Conservation (phyloP, 2,329 filamentous ascomycete genomes). For the Penicillium sp. region DNA sequence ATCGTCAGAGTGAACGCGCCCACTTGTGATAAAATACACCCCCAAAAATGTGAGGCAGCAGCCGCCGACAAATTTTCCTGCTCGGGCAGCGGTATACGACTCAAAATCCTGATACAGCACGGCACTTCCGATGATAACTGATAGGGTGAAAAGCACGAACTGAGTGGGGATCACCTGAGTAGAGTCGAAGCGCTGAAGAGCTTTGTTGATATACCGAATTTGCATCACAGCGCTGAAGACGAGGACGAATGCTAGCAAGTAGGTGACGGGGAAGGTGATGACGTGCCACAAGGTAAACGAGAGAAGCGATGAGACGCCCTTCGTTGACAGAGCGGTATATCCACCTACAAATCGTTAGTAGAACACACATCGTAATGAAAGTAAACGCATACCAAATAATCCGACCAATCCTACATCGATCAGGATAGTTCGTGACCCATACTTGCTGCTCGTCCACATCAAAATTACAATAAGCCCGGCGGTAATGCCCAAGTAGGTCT, state of each 20-base stretch:
- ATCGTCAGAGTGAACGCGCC: conserved; percentile 64
- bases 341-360: conserved; percentile 63
- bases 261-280: conserved; percentile 90
- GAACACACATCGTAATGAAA: conserved; percentile 1
- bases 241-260: conserved; percentile 79
- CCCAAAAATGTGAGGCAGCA: conserved; percentile 93
- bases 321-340: conserved; percentile 95
- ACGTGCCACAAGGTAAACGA: conserved; percentile 88
- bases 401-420: conserved; percentile 94
- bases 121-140: conserved; percentile 91
- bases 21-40: conserved; percentile 96
- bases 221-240: conserved; percentile 90
- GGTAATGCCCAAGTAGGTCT: conserved; percentile 85
- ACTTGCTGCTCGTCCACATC: conserved; percentile 81
- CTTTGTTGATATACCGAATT: conserved; percentile 92
- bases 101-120: conserved; percentile 95
- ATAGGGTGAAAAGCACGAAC: conserved; percentile 95
- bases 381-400: conserved; percentile 72
- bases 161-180: conserved; percentile 98
- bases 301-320: conserved; percentile 92
- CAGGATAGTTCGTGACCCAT: conserved; percentile 83
- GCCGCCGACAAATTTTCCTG: conserved; percentile 84
- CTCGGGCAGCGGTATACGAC: conserved; percentile 73
- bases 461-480: conserved; percentile 72
- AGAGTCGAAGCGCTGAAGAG: conserved; percentile 90